Evolutionary conservation across 805 yeast genomes (phyloP).

Genomic region (Myxozyma kluyveri): DNA sequence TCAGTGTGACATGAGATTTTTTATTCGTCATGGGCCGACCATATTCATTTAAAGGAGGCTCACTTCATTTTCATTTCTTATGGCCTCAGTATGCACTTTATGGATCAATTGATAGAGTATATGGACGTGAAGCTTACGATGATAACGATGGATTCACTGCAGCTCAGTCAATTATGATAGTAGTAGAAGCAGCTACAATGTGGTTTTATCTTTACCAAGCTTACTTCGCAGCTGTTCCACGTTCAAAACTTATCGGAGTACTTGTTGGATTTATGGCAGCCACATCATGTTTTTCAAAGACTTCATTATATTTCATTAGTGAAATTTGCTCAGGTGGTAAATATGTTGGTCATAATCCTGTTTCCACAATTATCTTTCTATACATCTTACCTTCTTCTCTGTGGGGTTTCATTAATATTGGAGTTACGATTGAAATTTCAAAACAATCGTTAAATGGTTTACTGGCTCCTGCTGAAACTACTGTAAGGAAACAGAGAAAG

Average conservation of each 20-base stretch:
- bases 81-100: conserved; percentile 30
- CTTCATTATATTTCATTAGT: conserved; percentile 20
- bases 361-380: conserved; percentile 5
- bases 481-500: no score
- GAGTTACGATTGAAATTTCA: conserved; percentile 10
- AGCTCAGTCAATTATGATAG: conserved; percentile 23
- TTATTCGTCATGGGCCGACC: conserved; percentile 21
- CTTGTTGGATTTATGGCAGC: conserved; percentile 21
- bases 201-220: conserved; percentile 12
- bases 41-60: conserved; percentile 28
- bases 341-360: conserved; percentile 27
- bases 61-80: conserved; percentile 13
- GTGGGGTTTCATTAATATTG: conserved; percentile 17
- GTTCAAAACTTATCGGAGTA: conserved; percentile 15
- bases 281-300: conserved; percentile 26
- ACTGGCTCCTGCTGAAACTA: conserved; percentile 5
- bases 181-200: conserved; percentile 17
- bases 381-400: conserved; percentile 22
- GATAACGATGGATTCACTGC: conserved; percentile 24
- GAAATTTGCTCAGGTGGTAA: conserved; percentile 25
- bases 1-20: no score
- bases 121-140: conserved; percentile 24
- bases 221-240: conserved; percentile 4
- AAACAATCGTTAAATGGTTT: conserved; percentile 7
- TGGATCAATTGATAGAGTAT: conserved; percentile 22